Evolutionary conservation across 2,329 filamentous ascomycete genomes (phyloP).

Genomic region (Colletotrichum aenigma): DNA sequence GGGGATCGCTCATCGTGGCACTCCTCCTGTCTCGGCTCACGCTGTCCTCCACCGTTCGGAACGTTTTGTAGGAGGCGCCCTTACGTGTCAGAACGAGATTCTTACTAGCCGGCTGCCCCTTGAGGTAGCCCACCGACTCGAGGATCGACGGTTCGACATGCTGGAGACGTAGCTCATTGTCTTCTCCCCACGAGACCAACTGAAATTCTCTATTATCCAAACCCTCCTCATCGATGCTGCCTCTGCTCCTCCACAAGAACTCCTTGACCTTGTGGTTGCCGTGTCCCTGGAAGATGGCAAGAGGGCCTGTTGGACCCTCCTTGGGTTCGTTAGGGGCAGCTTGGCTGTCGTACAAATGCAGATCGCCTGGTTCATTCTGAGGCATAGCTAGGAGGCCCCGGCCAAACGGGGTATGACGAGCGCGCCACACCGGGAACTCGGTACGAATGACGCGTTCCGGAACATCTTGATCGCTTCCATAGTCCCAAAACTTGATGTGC

Average conservation of each 20-base stretch:
- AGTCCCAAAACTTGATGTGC: slow-evolving; percentile 94
- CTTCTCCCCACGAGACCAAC: slow-evolving; percentile 89
- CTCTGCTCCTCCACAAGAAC: slow-evolving; percentile 86
- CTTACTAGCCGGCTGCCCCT: slow-evolving; percentile 67
- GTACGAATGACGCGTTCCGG: slow-evolving; percentile 82
- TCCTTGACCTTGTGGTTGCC: slow-evolving; percentile 79
- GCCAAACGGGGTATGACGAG: slow-evolving; percentile 89
- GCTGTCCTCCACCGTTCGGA: slow-evolving; percentile 71
- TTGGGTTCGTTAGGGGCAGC: slow-evolving; percentile 47
- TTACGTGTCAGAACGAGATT: slow-evolving; percentile 78
- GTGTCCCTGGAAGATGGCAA: slow-evolving; percentile 65
- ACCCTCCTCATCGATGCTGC: slow-evolving; percentile 67
- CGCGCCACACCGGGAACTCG: slow-evolving; percentile 87
- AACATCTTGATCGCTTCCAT: slow-evolving; percentile 61
- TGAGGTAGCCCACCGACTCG: slow-evolving; percentile 73
- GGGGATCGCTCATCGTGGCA: slow-evolving; percentile 66
- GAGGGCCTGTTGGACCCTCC: slow-evolving; percentile 51
- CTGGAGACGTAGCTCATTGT: slow-evolving; percentile 81
- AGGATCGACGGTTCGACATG: slow-evolving; percentile 70
- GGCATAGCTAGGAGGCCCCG: slow-evolving; percentile 89
- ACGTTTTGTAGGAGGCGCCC: slow-evolving; percentile 85
- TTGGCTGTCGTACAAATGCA: slow-evolving; percentile 82
- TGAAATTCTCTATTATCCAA: slow-evolving; percentile 89
- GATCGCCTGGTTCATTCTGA: slow-evolving; percentile 81
- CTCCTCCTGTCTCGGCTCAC: slow-evolving; percentile 61